Conservation (phyloP, 768 basidiomycete species). For the Rhodosporidiobolus sp. region DNA sequence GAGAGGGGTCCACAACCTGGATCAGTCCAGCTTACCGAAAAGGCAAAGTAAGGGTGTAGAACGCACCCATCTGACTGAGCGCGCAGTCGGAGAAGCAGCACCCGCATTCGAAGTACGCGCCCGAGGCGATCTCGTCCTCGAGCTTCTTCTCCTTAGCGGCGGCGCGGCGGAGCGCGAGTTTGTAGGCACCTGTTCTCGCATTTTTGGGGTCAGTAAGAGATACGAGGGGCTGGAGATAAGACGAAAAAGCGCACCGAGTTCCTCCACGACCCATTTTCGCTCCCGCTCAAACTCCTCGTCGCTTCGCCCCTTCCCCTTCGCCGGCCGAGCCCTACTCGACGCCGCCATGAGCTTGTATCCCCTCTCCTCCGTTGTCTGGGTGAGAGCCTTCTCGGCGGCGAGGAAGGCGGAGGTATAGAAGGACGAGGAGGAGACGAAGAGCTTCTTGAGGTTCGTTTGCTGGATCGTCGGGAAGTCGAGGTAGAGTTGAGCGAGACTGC, state of each 20-base stretch:
- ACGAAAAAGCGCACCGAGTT: background rate
- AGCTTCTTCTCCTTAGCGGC: background rate
- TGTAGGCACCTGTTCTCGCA: background rate
- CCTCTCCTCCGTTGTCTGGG: background rate
- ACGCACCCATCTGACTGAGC: constrained; percentile 23
- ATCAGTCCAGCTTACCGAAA: too few species aligned
- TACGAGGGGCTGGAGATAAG: too few species aligned
- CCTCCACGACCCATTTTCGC: constrained; percentile 1
- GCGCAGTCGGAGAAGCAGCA: constrained; percentile 42
- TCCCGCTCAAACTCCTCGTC: constrained; percentile 19
- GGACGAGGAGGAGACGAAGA: constrained; percentile 5
- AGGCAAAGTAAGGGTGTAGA: background rate
- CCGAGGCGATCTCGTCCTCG: constrained; percentile 28
- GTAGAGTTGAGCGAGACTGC: constrained; percentile 31
- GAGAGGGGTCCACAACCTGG: too few species aligned
- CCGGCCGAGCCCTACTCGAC: background rate
- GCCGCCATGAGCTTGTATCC: constrained; percentile 7
- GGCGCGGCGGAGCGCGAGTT: background rate
- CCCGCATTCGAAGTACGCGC: constrained; percentile 40
- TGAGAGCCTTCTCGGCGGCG: background rate
- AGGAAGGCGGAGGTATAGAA: constrained; percentile 37
- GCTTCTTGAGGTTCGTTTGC: constrained; percentile 18
- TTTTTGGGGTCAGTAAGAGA: too few species aligned
- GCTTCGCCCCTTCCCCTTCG: constrained; percentile 15
- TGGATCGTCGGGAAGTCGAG: constrained; percentile 29